phyloP scores from a whole-genome alignment of 768 basidiomycete species.

The Collybia sordida region DNA sequence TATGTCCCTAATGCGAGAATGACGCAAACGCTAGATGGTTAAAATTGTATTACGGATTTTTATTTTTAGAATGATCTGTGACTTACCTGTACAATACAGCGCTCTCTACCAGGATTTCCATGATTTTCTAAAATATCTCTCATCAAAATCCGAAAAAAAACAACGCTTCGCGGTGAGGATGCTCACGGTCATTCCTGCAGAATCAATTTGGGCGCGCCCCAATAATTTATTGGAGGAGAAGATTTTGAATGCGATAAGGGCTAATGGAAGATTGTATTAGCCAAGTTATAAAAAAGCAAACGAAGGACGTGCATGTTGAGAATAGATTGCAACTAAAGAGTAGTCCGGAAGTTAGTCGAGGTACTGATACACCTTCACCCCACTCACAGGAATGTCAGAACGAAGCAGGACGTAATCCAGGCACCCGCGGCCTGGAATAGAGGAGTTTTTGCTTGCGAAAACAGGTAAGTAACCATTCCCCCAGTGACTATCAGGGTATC shows the following conservation, averaged over 20 bases:
- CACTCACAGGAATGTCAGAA: constrained; percentile 18
- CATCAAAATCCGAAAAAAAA: neutral
- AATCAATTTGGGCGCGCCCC: constrained; percentile 1
- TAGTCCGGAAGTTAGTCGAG: neutral
- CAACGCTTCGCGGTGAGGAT: neutral
- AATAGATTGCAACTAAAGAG: constrained; percentile 18
- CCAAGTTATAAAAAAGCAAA: neutral
- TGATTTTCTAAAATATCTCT: constrained; percentile 15
- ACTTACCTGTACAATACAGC: constrained; percentile 17
- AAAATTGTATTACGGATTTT: neutral
- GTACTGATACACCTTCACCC: neutral
- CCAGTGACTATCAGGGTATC: constrained; percentile 7
- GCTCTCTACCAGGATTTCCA: constrained; percentile 22
- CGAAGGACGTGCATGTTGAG: constrained; percentile 9
- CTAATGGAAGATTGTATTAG: constrained; percentile 4
- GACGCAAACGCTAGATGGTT: constrained; percentile 11
- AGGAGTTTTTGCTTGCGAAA: constrained; percentile 15
- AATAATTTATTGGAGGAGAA: constrained; percentile 12
- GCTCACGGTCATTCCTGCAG: constrained; percentile 7
- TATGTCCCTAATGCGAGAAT: constrained; percentile 13
- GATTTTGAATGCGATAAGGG: constrained; percentile 18
- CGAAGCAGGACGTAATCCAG: constrained; percentile 19
- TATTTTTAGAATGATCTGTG: neutral
- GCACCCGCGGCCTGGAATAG: constrained; percentile 19
- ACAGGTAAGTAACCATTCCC: constrained; percentile 17